Percentiles rank a stretch among this genome's conserved stretches.
Conservation (phyloP, 2,329 filamentous ascomycete species). For the Davidsoniella australis region DNA sequence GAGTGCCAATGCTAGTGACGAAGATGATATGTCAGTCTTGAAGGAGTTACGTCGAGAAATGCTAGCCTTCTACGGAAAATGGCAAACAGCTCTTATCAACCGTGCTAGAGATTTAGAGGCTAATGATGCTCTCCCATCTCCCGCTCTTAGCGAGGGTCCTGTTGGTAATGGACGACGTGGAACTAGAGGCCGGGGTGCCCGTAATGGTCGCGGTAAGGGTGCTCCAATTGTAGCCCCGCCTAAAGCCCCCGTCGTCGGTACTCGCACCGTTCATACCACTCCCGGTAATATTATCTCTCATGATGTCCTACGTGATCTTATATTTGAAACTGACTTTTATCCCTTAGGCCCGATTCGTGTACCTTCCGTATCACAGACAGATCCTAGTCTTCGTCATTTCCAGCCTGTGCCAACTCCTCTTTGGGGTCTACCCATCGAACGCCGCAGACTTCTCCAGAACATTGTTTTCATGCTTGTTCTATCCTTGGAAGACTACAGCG, state of each 20-base stretch:
- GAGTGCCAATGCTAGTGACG: conserved; percentile 13
- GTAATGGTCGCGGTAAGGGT: conserved; percentile 15
- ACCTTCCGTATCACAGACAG: conserved; percentile 24
- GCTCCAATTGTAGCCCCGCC: conserved; percentile 7
- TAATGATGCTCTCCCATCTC: background rate
- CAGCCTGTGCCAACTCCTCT: conserved; percentile 44
- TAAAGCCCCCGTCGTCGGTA: conserved; percentile 2
- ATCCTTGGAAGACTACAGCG: conserved; percentile 60
- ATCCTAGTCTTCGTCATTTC: conserved; percentile 32
- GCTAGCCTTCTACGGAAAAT: conserved; percentile 59
- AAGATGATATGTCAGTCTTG: conserved; percentile 28
- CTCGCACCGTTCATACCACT: conserved; percentile 4
- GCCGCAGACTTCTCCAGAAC: conserved; percentile 52
- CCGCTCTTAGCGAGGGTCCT: background rate
- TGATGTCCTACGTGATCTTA: background rate
- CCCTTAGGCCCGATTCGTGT: conserved; percentile 23
- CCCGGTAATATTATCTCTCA: conserved; percentile 2
- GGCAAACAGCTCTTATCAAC: conserved; percentile 54
- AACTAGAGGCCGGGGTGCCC: conserved; percentile 14
- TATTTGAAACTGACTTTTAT: background rate
- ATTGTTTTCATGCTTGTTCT: conserved; percentile 54
- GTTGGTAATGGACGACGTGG: conserved; percentile 21
- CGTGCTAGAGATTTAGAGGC: conserved; percentile 47
- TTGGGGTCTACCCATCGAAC: conserved; percentile 39
- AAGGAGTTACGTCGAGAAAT: conserved; percentile 53